Evolutionary conservation across 2,329 filamentous ascomycete species (phyloP).

Genomic region (Fusarium sp.): DNA sequence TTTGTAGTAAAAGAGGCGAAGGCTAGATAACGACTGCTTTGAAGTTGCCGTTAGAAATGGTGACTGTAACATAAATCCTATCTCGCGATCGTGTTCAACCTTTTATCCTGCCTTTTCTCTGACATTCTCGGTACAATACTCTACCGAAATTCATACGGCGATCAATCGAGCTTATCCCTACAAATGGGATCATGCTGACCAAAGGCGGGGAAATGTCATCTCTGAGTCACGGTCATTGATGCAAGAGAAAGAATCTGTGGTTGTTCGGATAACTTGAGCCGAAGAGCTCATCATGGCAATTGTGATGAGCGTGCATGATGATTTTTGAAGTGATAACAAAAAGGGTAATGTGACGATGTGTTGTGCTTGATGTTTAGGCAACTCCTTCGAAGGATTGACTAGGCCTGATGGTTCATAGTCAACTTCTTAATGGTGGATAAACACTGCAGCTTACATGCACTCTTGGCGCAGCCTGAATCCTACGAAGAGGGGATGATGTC

Average conservation of each 20-base stretch:
- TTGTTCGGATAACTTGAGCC: neutral
- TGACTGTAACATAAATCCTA: too few species aligned
- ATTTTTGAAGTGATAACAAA: neutral
- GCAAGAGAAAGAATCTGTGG: too few species aligned
- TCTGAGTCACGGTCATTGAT: neutral
- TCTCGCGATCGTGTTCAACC: too few species aligned
- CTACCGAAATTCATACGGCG: neutral
- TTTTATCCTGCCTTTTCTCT: neutral
- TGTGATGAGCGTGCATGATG: neutral
- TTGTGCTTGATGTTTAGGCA: neutral
- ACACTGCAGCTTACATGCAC: neutral
- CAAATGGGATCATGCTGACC: rapidly evolving
- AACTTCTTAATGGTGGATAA: neutral
- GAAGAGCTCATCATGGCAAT: neutral
- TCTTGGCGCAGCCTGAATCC: conserved; percentile 5
- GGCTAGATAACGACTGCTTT: neutral
- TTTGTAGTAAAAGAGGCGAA: neutral
- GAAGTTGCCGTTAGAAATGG: too few species aligned
- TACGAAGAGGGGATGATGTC: neutral
- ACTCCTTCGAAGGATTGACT: neutral
- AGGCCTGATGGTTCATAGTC: neutral
- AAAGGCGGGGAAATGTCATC: neutral
- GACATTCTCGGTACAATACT: neutral
- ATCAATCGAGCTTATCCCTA: neutral
- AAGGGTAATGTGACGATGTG: too few species aligned